Percentiles rank a stretch among this genome's conserved stretches.
These are phyloP conservation scores for Didymella keratinophila DNA, from an alignment of 2,329 filamentous ascomycete species.

Conservation along the genomic window DNA sequence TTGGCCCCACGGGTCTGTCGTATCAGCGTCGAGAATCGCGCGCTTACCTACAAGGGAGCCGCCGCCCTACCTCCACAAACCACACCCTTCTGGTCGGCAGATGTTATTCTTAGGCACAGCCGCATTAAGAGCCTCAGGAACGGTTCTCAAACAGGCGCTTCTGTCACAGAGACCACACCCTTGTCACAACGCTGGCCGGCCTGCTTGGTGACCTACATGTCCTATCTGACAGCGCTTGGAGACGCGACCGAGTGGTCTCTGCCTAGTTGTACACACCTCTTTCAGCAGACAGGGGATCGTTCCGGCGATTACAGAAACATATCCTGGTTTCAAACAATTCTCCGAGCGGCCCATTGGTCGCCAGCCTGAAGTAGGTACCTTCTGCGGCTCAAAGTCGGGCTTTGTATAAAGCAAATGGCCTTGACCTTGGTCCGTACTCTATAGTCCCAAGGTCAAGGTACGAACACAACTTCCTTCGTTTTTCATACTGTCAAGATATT, in stretches of 20 bases:
- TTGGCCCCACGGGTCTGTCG: slow-evolving; percentile 29
- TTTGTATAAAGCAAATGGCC: slow-evolving; percentile 44
- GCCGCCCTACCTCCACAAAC: slow-evolving; percentile 41
- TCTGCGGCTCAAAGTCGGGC: slow-evolving; percentile 30
- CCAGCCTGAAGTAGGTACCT: slow-evolving; percentile 35
- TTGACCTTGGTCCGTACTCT: slow-evolving; percentile 28
- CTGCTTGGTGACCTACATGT: slow-evolving; percentile 35
- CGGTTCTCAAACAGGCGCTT: slow-evolving; percentile 50
- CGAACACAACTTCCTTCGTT: slow-evolving; percentile 45
- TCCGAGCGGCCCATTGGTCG: slow-evolving; percentile 43
- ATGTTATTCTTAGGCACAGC: slow-evolving; percentile 49
- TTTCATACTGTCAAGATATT: slow-evolving; percentile 43
- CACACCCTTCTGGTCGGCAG: slow-evolving; percentile 30
- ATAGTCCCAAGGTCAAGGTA: slow-evolving; percentile 40
- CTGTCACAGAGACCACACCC: slow-evolving; percentile 34
- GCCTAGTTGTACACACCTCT: slow-evolving; percentile 42
- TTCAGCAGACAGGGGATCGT: slow-evolving; percentile 38
- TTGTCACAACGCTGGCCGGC: slow-evolving; percentile 40
- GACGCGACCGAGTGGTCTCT: slow-evolving; percentile 40
- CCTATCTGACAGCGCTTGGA: slow-evolving; percentile 45
- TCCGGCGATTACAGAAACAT: slow-evolving; percentile 53
- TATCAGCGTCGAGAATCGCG: slow-evolving; percentile 38
- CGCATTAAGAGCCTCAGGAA: slow-evolving; percentile 39
- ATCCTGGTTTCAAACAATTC: slow-evolving; percentile 51
- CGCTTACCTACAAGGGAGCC: slow-evolving; percentile 31